Evolutionary conservation across 805 yeast species (phyloP), one percentile per base, ranked within the genome.

Genomic region (Saturnispora dispora): DNA sequence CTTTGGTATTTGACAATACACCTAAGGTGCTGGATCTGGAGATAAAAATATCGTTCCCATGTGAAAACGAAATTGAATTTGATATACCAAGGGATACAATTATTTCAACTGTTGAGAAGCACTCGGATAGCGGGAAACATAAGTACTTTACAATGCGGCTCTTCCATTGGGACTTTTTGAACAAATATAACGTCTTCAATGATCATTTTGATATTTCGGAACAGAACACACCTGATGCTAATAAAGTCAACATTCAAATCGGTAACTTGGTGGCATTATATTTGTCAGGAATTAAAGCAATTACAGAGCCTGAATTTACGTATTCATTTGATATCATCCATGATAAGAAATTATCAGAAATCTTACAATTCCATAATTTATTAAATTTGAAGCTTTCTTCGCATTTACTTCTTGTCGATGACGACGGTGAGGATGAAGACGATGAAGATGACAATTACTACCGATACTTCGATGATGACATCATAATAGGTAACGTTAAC

Each of bases 21-120:
- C 50, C 50, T n/a, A 23, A 22, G 33, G 46, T 25, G 27, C 40
- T 33, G 15, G 41, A 23, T 7, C 27, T 47, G n/a, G n/a, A 15
- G 9, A 46, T 46, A 35, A 15, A 13, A 13, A 8, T 41, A n/a
- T 11, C 6, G 20, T 33, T 30, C 15, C 18, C 33, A 18, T 22
- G 28, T 9, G 35, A 18, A 30, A 36, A 44, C 10, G 82, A 81
- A 58, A 70, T 85, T 46, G 81, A 80, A n/a, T 85, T 85, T 57
- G 63, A 72, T 1, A 8, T 41, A 15, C 50, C 50, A 9, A 47
- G 41, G 20, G 50, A 47, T 22, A 13, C 50, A 30, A 47, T 47
- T 10, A 41, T 47, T 22, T 55, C 27, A 42, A 40, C 3, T 50
- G 39, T 47, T 17, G 13, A 18, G 10, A 30, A 33, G 33, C 33